Conservation (phyloP, 2,329 filamentous ascomycete species). For the Penicillium sp. region DNA sequence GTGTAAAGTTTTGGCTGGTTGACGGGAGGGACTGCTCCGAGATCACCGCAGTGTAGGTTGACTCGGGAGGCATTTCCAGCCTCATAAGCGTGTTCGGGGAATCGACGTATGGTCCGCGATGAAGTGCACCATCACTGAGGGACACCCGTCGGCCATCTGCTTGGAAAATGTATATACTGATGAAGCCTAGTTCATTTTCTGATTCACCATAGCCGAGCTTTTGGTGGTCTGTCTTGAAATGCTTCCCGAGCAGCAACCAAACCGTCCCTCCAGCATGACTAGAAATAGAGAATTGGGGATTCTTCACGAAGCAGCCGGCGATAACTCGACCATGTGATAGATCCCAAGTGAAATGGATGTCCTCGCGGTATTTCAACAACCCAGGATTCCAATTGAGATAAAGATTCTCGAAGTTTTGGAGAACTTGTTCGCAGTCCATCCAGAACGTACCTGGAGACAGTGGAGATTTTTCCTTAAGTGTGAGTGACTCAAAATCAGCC, state of each 20-base stretch:
- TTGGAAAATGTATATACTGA: constrained; percentile 80
- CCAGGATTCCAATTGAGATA: constrained; percentile 97
- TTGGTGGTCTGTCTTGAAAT: constrained; percentile 72
- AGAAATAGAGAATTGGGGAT: constrained; percentile 60
- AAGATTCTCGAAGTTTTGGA: constrained; percentile 90
- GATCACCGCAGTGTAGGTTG: constrained; percentile 64
- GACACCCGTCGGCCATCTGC: constrained; percentile 69
- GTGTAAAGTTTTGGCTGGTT: constrained; percentile 75
- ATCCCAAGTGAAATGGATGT: constrained; percentile 87
- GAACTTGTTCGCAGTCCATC: constrained; percentile 84
- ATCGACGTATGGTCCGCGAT: constrained; percentile 84
- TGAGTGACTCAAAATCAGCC: constrained; percentile 8
- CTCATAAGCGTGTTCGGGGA: constrained; percentile 87
- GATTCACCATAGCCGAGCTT: constrained; percentile 42
- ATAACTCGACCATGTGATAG: constrained; percentile 55
- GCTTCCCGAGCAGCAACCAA: constrained; percentile 83
- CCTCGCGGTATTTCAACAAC: constrained; percentile 76
- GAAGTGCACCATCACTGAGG: constrained; percentile 67
- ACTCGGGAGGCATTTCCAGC: constrained; percentile 58
- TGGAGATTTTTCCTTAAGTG: constrained; percentile 18
- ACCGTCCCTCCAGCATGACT: constrained; percentile 59
- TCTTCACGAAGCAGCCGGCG: constrained; percentile 69
- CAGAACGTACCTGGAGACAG: constrained; percentile 76
- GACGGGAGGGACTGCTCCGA: constrained; percentile 76
- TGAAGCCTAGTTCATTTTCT: constrained; percentile 68